Percentiles rank a stretch among this genome's conserved stretches.
Conservation (phyloP, 306 rosid genomes). For the peach (Prunus persica) region DNA sequence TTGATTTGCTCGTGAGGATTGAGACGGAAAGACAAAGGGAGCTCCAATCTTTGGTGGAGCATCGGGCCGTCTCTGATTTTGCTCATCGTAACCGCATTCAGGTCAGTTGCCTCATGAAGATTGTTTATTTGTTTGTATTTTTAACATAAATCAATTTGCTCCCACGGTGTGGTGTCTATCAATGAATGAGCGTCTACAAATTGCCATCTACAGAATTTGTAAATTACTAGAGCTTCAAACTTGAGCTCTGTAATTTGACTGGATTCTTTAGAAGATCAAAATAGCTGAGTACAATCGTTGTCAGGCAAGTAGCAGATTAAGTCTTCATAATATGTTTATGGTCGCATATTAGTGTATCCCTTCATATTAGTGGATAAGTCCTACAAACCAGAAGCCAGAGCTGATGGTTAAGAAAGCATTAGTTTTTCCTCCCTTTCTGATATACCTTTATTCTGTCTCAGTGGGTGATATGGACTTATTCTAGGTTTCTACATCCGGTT, state of each 20-base stretch:
- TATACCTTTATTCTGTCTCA: background rate
- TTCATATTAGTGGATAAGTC: background rate
- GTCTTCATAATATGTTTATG: background rate
- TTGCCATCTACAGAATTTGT: background rate
- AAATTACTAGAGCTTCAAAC: background rate
- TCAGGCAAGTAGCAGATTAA: background rate
- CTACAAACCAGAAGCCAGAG: background rate
- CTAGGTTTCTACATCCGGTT: background rate
- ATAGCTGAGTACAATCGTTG: background rate
- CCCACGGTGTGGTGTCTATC: background rate
- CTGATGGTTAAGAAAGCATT: background rate
- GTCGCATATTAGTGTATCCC: background rate
- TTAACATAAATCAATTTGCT: background rate
- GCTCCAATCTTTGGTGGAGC: slow-evolving; percentile 89
- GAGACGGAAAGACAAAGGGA: slow-evolving; percentile 96
- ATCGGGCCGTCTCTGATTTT: slow-evolving; percentile 97
- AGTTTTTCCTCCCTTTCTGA: background rate
- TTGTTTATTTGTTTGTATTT: background rate
- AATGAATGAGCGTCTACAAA: background rate
- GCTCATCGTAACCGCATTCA: slow-evolving; percentile 99
- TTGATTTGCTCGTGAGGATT: slow-evolving; percentile 87
- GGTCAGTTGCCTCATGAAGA: slow-evolving; percentile 51
- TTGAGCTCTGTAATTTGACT: background rate
- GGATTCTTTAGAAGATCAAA: background rate
- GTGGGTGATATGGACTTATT: background rate